A percentile compares a stretch with the other conserved stretches of the same genome.
Conservation (phyloP, 2,329 filamentous ascomycete species). For the Metarhizium robertsii region DNA sequence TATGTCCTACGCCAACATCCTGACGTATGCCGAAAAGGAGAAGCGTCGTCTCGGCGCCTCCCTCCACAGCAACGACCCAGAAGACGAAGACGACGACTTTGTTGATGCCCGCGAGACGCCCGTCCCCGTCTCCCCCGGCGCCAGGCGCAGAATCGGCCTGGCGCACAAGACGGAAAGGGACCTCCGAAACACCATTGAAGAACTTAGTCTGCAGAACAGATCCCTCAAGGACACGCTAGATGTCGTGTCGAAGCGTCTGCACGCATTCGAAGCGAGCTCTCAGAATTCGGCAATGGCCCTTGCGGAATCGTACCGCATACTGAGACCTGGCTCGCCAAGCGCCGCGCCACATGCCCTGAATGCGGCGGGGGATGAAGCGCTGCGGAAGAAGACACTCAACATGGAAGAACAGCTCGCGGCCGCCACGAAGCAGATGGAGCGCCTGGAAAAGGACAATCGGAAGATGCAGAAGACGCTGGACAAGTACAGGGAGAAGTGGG, state of each 20-base stretch:
- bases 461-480: conserved; percentile 46
- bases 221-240: conserved; percentile 79
- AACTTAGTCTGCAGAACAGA: conserved; percentile 80
- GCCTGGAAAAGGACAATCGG: conserved; percentile 52
- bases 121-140: conserved; percentile 31
- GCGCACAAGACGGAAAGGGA: conserved; percentile 33
- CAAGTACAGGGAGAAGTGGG: conserved; percentile 53
- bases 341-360: conserved; percentile 16
- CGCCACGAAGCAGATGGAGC: conserved; percentile 51
- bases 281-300: conserved; percentile 81
- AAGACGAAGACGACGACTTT: conserved; percentile 76
- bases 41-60: conserved; percentile 49
- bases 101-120: conserved; percentile 73
- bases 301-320: conserved; percentile 68
- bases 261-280: conserved; percentile 85
- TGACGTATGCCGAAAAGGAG: conserved; percentile 61
- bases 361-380: conserved; percentile 20
- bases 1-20: conserved; percentile 84
- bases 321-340: conserved; percentile 45
- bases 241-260: conserved; percentile 76
- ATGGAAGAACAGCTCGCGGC: conserved; percentile 57
- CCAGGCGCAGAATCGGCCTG: conserved; percentile 27
- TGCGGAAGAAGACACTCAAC: conserved; percentile 47
- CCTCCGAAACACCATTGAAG: conserved; percentile 66
- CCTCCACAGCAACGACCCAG: conserved; percentile 36